phyloP scores from a whole-genome alignment of 345 rosid species.

The Mercurialis annua region DNA sequence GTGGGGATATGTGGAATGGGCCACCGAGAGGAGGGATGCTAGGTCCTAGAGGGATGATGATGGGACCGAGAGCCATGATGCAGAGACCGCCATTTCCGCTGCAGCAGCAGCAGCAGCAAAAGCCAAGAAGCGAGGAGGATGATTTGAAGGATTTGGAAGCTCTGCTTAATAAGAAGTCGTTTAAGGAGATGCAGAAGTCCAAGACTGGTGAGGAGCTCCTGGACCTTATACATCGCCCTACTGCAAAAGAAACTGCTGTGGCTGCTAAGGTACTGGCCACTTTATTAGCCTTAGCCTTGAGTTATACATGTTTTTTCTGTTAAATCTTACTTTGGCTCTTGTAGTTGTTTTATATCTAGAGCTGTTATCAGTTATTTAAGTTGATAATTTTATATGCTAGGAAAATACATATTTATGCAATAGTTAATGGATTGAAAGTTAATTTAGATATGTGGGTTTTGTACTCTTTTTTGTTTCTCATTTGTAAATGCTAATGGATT shows the following conservation, averaged over 20 bases:
- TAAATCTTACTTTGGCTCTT: constrained; percentile 8
- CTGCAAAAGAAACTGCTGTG: constrained; percentile 89
- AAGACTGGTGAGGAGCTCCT: constrained; percentile 91
- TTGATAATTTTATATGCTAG: background rate
- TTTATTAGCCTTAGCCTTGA: background rate
- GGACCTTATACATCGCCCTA: constrained; percentile 86
- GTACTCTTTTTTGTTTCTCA: background rate
- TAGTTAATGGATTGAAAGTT: background rate
- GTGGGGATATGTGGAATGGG: constrained; percentile 35
- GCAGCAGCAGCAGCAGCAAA: constrained; percentile 34
- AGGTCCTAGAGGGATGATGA: constrained; percentile 51
- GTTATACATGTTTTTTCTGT: background rate
- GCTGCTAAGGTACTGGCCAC: constrained; percentile 68
- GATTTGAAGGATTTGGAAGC: constrained; percentile 87
- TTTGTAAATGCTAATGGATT: constrained; percentile 3
- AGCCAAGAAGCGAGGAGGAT: constrained; percentile 72
- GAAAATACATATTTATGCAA: background rate
- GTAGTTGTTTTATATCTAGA: background rate
- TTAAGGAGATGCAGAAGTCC: constrained; percentile 80
- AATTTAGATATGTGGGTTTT: background rate
- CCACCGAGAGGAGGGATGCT: constrained; percentile 48
- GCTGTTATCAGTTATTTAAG: background rate
- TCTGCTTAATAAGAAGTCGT: constrained; percentile 80
- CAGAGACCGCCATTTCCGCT: constrained; percentile 38
- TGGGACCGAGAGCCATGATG: constrained; percentile 35